Conservation (phyloP, 768 basidiomycete genomes). For the Mrakia blollopis region DNA sequence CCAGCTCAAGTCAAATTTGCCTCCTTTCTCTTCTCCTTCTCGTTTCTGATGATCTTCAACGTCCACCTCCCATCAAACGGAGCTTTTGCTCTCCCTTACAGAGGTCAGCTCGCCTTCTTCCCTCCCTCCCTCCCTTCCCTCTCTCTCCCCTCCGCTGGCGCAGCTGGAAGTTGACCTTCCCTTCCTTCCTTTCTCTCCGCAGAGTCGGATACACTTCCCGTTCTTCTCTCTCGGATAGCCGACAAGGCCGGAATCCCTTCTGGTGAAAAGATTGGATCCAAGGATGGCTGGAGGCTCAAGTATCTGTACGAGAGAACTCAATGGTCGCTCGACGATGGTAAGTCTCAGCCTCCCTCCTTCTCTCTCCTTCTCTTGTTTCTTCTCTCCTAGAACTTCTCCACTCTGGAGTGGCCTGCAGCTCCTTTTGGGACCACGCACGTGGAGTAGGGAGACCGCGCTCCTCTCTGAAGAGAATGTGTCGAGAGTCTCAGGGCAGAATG, state of each 20-base stretch:
- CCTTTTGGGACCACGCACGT: no score
- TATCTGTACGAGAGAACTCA: conserved; percentile 73
- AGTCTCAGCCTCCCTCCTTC: conserved; percentile 35
- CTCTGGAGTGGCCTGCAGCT: no score
- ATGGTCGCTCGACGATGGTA: conserved; percentile 89
- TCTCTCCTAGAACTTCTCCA: not conserved
- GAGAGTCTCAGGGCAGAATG: not conserved
- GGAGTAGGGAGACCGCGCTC: no score
- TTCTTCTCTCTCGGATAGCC: conserved; percentile 24
- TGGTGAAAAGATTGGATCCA: conserved; percentile 28
- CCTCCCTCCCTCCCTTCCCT: not conserved
- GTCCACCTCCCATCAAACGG: conserved; percentile 92
- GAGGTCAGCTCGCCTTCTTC: conserved; percentile 63
- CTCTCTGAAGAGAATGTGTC: no score
- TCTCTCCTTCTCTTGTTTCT: not conserved
- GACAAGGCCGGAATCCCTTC: conserved; percentile 31
- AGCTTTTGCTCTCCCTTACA: conserved; percentile 92
- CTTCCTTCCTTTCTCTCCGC: no score
- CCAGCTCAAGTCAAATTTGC: no score
- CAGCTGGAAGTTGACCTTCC: not conserved
- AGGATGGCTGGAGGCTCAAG: conserved; percentile 56
- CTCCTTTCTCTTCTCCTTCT: conserved; percentile 1
- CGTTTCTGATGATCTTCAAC: conserved; percentile 43
- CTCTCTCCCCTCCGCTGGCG: not conserved
- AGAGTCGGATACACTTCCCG: conserved; percentile 26